phyloP scores from a whole-genome alignment of 2,329 filamentous ascomycete species.

The Colletotrichum sp. region DNA sequence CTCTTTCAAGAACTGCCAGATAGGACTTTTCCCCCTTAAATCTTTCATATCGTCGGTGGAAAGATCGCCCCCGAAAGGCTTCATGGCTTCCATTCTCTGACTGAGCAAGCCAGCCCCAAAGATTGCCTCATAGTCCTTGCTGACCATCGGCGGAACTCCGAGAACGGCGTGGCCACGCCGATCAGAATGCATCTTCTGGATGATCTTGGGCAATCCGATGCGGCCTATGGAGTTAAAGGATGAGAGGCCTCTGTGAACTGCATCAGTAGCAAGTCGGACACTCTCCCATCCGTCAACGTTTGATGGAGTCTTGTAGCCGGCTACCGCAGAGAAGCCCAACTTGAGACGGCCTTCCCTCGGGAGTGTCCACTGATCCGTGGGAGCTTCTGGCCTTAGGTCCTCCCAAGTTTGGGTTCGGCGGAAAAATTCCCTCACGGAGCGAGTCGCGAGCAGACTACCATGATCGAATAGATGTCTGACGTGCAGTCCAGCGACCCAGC shows the following conservation, averaged over 20 bases:
- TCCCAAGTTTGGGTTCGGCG: background rate
- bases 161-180: background rate
- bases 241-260: background rate
- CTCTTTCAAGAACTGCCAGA: background rate
- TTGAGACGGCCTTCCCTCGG: background rate
- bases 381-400: background rate
- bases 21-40: background rate
- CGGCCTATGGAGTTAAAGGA: background rate
- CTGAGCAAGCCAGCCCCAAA: background rate
- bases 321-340: background rate
- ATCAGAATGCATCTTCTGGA: background rate
- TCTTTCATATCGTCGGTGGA: background rate
- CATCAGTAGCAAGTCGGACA: background rate
- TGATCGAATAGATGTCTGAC: background rate
- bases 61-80: background rate
- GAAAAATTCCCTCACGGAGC: background rate
- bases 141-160: background rate
- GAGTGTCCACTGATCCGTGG: background rate
- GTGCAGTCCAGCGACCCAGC: background rate
- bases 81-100: background rate
- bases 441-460: background rate
- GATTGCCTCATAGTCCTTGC: background rate
- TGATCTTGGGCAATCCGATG: background rate
- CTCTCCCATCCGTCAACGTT: background rate
- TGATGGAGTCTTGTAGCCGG: background rate